These are phyloP conservation scores for Dendrobium catenatum DNA, from an alignment of 106 monocot genomes.

Conservation along the genomic window DNA sequence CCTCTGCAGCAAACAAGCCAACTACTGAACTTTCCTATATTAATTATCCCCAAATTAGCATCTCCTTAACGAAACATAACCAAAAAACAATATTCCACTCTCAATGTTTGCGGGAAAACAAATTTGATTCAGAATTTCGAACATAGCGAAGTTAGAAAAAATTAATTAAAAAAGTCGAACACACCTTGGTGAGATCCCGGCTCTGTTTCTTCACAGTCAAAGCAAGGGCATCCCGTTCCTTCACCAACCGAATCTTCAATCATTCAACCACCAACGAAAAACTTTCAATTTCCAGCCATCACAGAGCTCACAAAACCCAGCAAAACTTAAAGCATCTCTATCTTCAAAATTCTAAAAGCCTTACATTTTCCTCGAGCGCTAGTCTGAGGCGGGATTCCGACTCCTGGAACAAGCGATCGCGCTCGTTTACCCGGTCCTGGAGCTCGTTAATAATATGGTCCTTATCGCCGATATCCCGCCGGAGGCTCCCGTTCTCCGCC, in stretches of 20 bases:
- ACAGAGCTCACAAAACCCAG: neutral
- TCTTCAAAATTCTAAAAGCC: neutral
- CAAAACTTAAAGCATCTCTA: neutral
- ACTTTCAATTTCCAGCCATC: neutral
- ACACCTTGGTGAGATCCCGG: constrained; percentile 71
- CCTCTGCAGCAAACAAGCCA: neutral
- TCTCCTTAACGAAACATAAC: neutral
- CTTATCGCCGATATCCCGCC: constrained; percentile 39
- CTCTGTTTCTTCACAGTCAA: constrained; percentile 58
- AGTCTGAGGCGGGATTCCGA: constrained; percentile 35
- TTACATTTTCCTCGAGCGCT: constrained; percentile 73
- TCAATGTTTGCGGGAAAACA: neutral
- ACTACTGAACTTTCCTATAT: neutral
- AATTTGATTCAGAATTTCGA: neutral
- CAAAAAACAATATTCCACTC: neutral
- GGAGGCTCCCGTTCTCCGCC: constrained; percentile 43
- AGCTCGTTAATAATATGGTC: constrained; percentile 59
- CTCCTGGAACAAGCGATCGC: constrained; percentile 43
- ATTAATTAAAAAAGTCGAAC: neutral
- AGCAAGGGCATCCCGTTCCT: constrained; percentile 61
- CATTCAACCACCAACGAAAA: neutral
- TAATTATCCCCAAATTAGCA: neutral
- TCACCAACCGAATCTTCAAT: constrained; percentile 48
- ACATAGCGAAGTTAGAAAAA: neutral
- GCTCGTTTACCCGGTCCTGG: constrained; percentile 41